Evolutionary conservation across 75 land plant species (phyloP), one percentile per base, ranked within the genome.

Genomic region (Selaginella tamariscina): DNA sequence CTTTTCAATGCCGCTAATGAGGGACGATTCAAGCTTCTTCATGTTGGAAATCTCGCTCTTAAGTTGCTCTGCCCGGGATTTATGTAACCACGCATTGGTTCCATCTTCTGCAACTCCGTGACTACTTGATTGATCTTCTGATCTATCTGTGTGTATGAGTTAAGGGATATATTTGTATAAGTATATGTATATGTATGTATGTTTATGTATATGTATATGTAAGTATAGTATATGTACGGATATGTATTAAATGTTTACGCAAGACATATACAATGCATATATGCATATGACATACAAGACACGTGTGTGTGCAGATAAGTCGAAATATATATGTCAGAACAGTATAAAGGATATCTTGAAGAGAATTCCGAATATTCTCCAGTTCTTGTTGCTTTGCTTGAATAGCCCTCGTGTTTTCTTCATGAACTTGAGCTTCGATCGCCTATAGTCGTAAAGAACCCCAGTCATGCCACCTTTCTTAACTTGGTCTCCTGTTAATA

Each of bases 401-500:
- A 1, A 87, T 86, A 33, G 78, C 63, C 13, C 44, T 70, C 31
- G 72, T 81, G 33, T 76, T 85, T 72, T 87, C 83, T 31, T 68
- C 78, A 87, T 73, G 60, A 83, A 81, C 49, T 85, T 95, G 77
- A 95, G 66, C 62, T 81, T 95, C 28, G 99, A 90, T 33, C 89
- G 80, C 54, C 87, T 80, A 69, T 77, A 71, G 77, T 95, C 99
- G 75, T 95, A 95, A 73, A 82, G 90, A 31, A 96, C 99, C 33
- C 99, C 99, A 24, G 99, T 95, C 97, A 95, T 91, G 60, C 92
- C 99, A 78, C 99, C 99, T 80, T 91, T 95, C 75, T 91, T 95
- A 86, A 95, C 99, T 81, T 95, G 99, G 73, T 95, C 99, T 69
- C 99, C 99, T 95, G 27, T 8, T 2, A 65, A 20, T 18, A 65